Evolutionary conservation across 2,329 filamentous ascomycete genomes (phyloP), one percentile per base, ranked within the genome.

Genomic region (Neocatenulostroma microsporum): DNA sequence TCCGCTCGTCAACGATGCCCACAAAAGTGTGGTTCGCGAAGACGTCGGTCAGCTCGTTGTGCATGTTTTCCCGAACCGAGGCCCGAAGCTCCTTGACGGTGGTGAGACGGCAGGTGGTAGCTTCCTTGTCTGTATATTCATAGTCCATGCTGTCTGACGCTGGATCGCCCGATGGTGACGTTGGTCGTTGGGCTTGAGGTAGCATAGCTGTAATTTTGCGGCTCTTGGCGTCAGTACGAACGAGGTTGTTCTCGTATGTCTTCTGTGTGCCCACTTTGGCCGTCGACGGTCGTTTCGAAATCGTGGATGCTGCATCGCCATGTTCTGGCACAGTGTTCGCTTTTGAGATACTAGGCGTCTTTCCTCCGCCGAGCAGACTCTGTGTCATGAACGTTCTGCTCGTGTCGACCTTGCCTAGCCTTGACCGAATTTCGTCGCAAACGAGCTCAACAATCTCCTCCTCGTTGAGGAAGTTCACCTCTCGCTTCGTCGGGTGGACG

Each of bases 191-290:
- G 10, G 48, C 49, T 5, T 78, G 72, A n/a, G 78, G 72, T 21
- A 98, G 76, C 89, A 98, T 96, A 42, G 84, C 87, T 0, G 91
- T 98, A 45, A 98, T 98, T 60, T 98, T 98, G 40, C 88, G 82
- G 47, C 85, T 72, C 41, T 81, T 84, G 1, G 84, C 79, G 57
- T 98, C 91, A 9, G 89, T 96, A 14, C 91, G 79, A 3, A 98
- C 80, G 10, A 98, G 75, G 37, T 83, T 94, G 56, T 93, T 93
- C 54, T 91, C 85, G 46, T 87, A 81, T 1, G 79, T 74, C 40
- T 75, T 78, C 37, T 71, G 72, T 12, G 47, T 42, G 4, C 34
- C 35, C 14, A 36, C 39, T 27, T 46, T 48, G 21, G 42, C 40
- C 10, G 42, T 43, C 2, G 67, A 55, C 0, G 64, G 58, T 44